Evolutionary conservation across 176 grass and related monocot genomes (phyloP).

Genomic region (Zea mays): DNA sequence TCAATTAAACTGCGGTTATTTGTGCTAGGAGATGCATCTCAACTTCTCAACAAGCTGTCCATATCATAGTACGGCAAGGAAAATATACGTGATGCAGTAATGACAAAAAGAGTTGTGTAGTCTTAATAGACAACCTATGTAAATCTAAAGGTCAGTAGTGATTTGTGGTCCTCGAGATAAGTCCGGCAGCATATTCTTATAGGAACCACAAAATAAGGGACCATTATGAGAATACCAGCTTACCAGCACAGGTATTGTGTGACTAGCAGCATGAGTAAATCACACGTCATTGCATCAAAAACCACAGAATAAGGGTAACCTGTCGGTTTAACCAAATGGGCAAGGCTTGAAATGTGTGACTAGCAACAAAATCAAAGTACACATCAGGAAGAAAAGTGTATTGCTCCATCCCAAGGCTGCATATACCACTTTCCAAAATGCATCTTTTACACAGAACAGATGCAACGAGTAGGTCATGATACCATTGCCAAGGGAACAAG

Average conservation of each 20-base stretch:
- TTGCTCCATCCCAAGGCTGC: neutral
- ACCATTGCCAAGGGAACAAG: constrained; percentile 28
- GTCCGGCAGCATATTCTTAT: neutral
- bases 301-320: neutral
- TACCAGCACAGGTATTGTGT: constrained; percentile 18
- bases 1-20: neutral
- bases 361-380: constrained; percentile 11
- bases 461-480: constrained; percentile 6
- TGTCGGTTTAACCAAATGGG: constrained; percentile 25
- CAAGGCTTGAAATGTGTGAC: constrained; percentile 45
- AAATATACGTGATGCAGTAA: neutral
- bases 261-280: constrained; percentile 20
- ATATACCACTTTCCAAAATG: constrained; percentile 22
- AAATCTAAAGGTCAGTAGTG: constrained; percentile 30
- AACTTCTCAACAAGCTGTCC: neutral
- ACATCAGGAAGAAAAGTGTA: constrained; percentile 16
- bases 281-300: constrained; percentile 1
- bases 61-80: constrained; percentile 21
- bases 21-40: neutral
- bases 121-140: constrained; percentile 10
- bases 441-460: constrained; percentile 20
- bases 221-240: neutral
- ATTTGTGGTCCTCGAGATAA: constrained; percentile 22
- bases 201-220: neutral
- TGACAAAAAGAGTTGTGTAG: constrained; percentile 12